Percentiles rank a stretch among this genome's conserved stretches.
Conservation (phyloP, 1,139 yeast genomes). For the Debaryomyces robertsiae region DNA sequence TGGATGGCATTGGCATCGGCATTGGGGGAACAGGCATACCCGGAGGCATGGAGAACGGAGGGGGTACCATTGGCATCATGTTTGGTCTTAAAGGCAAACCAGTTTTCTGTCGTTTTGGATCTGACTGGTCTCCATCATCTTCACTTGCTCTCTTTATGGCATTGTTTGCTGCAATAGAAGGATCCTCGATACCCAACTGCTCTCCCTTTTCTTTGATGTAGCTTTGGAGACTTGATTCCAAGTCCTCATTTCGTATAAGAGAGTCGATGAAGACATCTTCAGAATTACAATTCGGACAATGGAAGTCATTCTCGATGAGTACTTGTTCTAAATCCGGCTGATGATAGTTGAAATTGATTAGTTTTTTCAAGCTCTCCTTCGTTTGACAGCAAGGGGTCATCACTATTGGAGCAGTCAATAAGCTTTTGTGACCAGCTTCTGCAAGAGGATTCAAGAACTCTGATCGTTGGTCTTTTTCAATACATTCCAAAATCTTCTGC, state of each 20-base stretch:
- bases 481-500: conserved; percentile 32
- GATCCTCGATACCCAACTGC: conserved; percentile 45
- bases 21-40: conserved; percentile 27
- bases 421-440: conserved; percentile 56
- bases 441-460: conserved; percentile 60
- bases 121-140: conserved; percentile 22
- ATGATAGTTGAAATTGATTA: conserved; percentile 42
- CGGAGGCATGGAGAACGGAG: conserved; percentile 22
- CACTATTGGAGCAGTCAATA: conserved; percentile 71
- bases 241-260: conserved; percentile 59
- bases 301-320: conserved; percentile 80
- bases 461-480: conserved; percentile 45
- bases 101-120: conserved; percentile 34
- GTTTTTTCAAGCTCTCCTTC: conserved; percentile 57
- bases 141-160: conserved; percentile 29
- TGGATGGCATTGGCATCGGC: conserved; percentile 24
- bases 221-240: conserved; percentile 54
- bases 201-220: conserved; percentile 50
- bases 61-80: conserved; percentile 19
- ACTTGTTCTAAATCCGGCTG: conserved; percentile 61
- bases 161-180: conserved; percentile 18
- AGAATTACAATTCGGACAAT: conserved; percentile 82
- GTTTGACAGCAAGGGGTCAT: conserved; percentile 79
- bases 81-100: conserved; percentile 26
- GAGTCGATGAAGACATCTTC: conserved; percentile 78